Evolutionary conservation across 345 rosid genomes (phyloP), one percentile per base, ranked within the genome.

Genomic region (Citrus cavaleriei): DNA sequence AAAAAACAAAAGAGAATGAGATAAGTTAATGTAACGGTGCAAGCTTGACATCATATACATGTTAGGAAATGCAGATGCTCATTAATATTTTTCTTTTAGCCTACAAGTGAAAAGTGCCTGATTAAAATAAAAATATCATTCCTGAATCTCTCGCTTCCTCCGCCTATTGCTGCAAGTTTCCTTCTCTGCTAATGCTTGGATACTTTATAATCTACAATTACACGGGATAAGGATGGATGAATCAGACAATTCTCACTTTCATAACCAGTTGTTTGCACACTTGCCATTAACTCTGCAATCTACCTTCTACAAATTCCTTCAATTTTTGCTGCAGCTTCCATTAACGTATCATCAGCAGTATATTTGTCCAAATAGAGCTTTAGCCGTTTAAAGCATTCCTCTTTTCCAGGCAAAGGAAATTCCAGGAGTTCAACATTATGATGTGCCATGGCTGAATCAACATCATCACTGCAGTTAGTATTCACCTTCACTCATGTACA

Each of bases 111-210:
- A 62, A 12, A 6, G 7, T 67, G 6, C 75, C 75, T 10, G 14
- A 72, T 55, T 61, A 62, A 27, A 61, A 42, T 74, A 46, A 35
- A 74, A 42, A 40, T 35, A 35, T 38, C 28, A 14, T 21, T 42
- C 21, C 22, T 13, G 21, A 38, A 74, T 42, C 6, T 14, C 10
- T 78, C 77, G 65, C 54, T 74, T 78, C 72, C 38, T 28, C 25
- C 13, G 7, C 55, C 67, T 49, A 75, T 83, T 37, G 54, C 81
- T 63, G 80, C 35, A 34, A 34, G 35, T 34, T 34, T 34, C 35
- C 70, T 88, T 80, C 98, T 90, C 79, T 95, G 99, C 70, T 89
- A 92, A 87, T 93, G 98, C 83, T 95, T 97, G 1, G 97, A 95
- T 3, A 91, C 97, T 89, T 95, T 92, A 80, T 92, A 91, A 86